Evolutionary conservation across 352 stramenopile species (phyloP).

Genomic region (Phytophthora pisi): DNA sequence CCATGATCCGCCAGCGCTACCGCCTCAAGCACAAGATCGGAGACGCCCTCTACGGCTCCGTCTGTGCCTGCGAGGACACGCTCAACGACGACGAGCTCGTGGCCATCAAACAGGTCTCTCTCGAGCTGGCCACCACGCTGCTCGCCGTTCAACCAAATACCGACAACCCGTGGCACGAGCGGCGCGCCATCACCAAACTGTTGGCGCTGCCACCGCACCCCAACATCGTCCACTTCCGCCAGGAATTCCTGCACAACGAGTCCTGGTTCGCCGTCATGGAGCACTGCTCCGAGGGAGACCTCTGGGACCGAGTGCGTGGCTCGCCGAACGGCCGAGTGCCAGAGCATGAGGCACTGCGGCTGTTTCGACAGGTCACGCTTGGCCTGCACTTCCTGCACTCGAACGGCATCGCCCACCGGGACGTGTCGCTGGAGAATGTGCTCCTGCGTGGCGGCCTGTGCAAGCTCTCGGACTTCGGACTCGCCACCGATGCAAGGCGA

Average conservation of each 20-base stretch:
- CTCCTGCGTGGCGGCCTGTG: constrained; percentile 28
- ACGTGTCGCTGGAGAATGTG: constrained; percentile 67
- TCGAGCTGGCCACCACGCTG: constrained; percentile 26
- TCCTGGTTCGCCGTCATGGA: constrained; percentile 62
- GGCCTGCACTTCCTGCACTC: constrained; percentile 50
- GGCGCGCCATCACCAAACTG: constrained; percentile 23
- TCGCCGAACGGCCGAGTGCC: constrained; percentile 25
- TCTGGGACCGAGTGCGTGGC: constrained; percentile 38
- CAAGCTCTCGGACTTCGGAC: constrained; percentile 67
- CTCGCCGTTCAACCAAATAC: constrained; percentile 30
- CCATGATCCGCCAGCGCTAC: constrained; percentile 31
- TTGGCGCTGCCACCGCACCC: constrained; percentile 31
- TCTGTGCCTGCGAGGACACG: constrained; percentile 46
- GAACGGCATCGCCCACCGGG: constrained; percentile 54
- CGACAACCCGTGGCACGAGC: constrained; percentile 52
- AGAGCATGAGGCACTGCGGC: constrained; percentile 25
- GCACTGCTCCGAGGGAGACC: constrained; percentile 51
- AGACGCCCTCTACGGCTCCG: constrained; percentile 42
- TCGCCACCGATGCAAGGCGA: constrained; percentile 34
- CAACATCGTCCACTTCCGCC: constrained; percentile 46
- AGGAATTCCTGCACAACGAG: constrained; percentile 49
- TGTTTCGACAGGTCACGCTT: constrained; percentile 35
- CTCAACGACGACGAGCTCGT: constrained; percentile 30
- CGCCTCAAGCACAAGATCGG: constrained; percentile 32
- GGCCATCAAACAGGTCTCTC: constrained; percentile 50